Evolutionary conservation across 192 early-diverging fungal species (phyloP).

Genomic region (Neocallimastix lanati): DNA sequence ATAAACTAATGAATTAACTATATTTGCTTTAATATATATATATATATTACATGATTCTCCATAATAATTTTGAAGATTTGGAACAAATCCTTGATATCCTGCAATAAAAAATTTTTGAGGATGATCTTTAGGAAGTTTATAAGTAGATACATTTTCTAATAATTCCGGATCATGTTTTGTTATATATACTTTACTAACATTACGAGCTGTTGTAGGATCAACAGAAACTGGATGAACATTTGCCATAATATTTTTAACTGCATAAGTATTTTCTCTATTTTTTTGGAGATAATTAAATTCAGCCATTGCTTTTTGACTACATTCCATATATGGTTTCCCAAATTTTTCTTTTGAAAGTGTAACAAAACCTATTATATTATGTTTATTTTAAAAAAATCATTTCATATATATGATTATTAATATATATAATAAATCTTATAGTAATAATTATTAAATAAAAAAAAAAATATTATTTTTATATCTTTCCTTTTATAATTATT

Average conservation of each 20-base stretch:
- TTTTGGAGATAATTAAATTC: not conserved
- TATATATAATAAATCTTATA: no score
- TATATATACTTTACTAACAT: not conserved
- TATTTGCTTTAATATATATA: no score
- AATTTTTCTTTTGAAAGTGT: not conserved
- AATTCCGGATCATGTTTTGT: not conserved
- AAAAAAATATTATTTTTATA: no score
- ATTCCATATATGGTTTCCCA: not conserved
- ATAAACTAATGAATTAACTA: no score
- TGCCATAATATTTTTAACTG: not conserved
- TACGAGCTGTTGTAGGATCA: not conserved
- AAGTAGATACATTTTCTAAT: conserved; percentile 7
- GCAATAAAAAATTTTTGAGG: conserved; percentile 31
- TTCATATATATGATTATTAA: no score
- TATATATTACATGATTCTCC: conserved; percentile 18
- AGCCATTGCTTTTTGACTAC: not conserved
- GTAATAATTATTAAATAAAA: no score
- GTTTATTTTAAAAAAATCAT: not conserved
- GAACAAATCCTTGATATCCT: conserved; percentile 39
- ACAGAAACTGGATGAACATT: not conserved
- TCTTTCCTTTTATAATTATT: no score
- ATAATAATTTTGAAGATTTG: conserved; percentile 35
- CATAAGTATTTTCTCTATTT: not conserved
- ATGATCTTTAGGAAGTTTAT: conserved; percentile 22
- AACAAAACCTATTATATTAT: not conserved